Evolutionary conservation across 345 rosid genomes (phyloP).

Genomic region (Mallotus nudiflorus): DNA sequence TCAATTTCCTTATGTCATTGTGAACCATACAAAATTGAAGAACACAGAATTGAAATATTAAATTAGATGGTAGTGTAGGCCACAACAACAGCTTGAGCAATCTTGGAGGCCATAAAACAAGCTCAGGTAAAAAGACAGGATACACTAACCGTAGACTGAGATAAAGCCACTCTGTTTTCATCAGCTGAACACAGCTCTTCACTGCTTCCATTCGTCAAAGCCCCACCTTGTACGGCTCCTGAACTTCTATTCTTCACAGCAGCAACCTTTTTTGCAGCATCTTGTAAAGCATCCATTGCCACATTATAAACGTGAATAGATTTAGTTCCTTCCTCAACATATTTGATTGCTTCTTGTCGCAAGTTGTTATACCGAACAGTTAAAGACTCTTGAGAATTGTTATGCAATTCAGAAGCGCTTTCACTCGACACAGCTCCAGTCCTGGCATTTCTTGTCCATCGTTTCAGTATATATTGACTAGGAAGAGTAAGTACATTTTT

Average conservation of each 20-base stretch:
- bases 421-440: constrained; percentile 42
- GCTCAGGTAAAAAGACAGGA: constrained; percentile 2
- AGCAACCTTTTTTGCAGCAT: constrained; percentile 66
- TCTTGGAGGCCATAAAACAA: neutral
- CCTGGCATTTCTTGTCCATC: constrained; percentile 85
- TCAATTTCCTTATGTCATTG: neutral
- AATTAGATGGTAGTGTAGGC: neutral
- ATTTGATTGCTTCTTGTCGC: constrained; percentile 73
- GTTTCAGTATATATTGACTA: constrained; percentile 56
- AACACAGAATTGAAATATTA: neutral
- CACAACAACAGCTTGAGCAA: neutral
- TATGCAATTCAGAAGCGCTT: constrained; percentile 38
- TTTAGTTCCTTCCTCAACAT: constrained; percentile 81
- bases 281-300: constrained; percentile 70
- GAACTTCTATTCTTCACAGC: constrained; percentile 43
- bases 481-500: constrained; percentile 72
- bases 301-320: constrained; percentile 64
- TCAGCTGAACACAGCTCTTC: constrained; percentile 40
- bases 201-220: constrained; percentile 42
- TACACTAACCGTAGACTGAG: constrained; percentile 54
- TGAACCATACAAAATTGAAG: neutral
- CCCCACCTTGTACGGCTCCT: constrained; percentile 33
- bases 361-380: constrained; percentile 59
- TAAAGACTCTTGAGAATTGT: constrained; percentile 48
- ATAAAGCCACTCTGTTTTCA: constrained; percentile 34